Percentiles rank a stretch among this genome's conserved stretches.
These are phyloP conservation scores for Candida sanyaensis DNA, from an alignment of 1,139 yeast species.

Conservation along the genomic window DNA sequence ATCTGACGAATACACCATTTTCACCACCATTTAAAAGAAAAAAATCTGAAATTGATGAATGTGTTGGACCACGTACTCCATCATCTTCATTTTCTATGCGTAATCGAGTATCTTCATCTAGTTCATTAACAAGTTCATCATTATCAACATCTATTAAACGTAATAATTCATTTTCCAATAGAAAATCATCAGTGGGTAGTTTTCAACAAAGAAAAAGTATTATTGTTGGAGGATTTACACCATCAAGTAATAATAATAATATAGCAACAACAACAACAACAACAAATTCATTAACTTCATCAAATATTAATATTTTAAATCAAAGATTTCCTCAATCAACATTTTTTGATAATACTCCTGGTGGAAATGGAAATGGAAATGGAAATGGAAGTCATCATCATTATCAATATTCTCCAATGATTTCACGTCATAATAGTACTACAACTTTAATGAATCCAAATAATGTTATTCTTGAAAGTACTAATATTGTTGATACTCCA, in stretches of 20 bases:
- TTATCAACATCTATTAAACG: conserved; percentile 17
- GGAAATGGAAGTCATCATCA: too few species aligned
- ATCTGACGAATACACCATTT: conserved; percentile 23
- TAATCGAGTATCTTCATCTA: conserved; percentile 14
- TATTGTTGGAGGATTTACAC: neutral
- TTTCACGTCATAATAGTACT: conserved; percentile 16
- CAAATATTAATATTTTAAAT: conserved; percentile 30
- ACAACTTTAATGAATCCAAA: conserved; percentile 13
- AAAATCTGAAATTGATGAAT: conserved; percentile 34
- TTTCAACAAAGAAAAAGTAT: conserved; percentile 12
- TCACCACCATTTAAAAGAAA: conserved; percentile 40
- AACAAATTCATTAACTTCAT: conserved; percentile 26
- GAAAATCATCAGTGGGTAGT: conserved; percentile 19
- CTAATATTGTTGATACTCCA: conserved; percentile 23
- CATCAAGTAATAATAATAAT: conserved; percentile 9
- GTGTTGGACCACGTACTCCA: conserved; percentile 10
- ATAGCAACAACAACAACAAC: conserved; percentile 11
- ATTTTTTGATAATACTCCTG: conserved; percentile 29
- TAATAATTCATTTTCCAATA: conserved; percentile 16
- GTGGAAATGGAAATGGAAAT: too few species aligned
- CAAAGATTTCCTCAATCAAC: conserved; percentile 23
- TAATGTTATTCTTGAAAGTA: conserved; percentile 4
- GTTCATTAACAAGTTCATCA: conserved; percentile 17
- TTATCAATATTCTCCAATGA: conserved; percentile 13
- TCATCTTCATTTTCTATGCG: conserved; percentile 10